Evolutionary conservation across 768 basidiomycete species (phyloP).

Genomic region (Psilocybe cyanescens): DNA sequence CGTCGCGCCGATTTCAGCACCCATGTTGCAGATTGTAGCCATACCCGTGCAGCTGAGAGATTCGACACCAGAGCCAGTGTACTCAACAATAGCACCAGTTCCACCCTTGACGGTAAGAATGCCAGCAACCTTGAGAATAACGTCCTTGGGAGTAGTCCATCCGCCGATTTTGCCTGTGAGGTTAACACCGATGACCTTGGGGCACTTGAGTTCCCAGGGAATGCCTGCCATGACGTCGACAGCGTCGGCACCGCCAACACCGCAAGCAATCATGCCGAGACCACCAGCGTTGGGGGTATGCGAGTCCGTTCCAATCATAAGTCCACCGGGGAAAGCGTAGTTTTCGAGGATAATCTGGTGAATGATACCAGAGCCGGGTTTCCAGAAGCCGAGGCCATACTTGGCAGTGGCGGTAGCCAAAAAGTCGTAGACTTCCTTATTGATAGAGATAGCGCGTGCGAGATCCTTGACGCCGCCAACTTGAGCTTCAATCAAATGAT

Average conservation of each 20-base stretch:
- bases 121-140: slow-evolving; percentile 98
- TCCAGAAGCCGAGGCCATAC: slow-evolving; percentile 99
- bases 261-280: slow-evolving; percentile 98
- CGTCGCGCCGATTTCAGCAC: slow-evolving; percentile 99
- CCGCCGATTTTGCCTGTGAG: slow-evolving; percentile 93
- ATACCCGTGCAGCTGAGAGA: slow-evolving; percentile 98
- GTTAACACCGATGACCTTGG: slow-evolving; percentile 98
- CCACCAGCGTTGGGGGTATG: slow-evolving; percentile 99
- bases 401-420: slow-evolving; percentile 96
- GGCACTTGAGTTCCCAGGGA: slow-evolving; percentile 99
- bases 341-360: slow-evolving; percentile 99
- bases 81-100: slow-evolving; percentile 98
- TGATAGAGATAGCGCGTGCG: slow-evolving; percentile 87
- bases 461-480: slow-evolving; percentile 93
- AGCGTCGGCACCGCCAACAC: slow-evolving; percentile 99
- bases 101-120: slow-evolving; percentile 99
- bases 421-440: slow-evolving; percentile 99
- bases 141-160: slow-evolving; percentile 99
- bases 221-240: slow-evolving; percentile 98
- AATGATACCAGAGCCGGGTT: slow-evolving; percentile 98
- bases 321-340: slow-evolving; percentile 98
- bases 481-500: slow-evolving; percentile 98
- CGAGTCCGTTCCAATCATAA: slow-evolving; percentile 99
- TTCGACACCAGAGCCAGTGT: slow-evolving; percentile 93
- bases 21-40: slow-evolving; percentile 99